phyloP scores from a whole-genome alignment of 1,284 basidiomycete genomes.

The Microbotryomycetes sp. region DNA sequence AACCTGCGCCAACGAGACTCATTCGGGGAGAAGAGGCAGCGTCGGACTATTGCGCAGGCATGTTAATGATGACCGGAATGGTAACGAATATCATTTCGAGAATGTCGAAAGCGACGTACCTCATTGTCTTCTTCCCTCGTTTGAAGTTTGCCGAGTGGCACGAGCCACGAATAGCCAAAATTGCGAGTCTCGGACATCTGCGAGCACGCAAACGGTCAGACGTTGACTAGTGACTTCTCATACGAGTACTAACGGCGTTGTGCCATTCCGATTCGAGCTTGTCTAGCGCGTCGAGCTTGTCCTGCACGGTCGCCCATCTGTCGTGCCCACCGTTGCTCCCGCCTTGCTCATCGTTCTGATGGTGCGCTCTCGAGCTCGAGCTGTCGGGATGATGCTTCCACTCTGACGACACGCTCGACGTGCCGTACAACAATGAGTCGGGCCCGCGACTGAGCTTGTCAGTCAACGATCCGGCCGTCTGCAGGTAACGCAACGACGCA shows the following conservation, averaged over 20 bases:
- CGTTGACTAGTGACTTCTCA: too few relatives aligned
- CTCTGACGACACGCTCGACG: too few relatives aligned
- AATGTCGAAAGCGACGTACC: constrained; percentile 1
- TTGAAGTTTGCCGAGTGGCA: constrained; percentile 22
- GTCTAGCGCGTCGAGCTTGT: constrained; percentile 21
- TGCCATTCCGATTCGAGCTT: constrained; percentile 8
- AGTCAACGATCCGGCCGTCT: too few relatives aligned
- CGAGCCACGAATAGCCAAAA: constrained; percentile 22
- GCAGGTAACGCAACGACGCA: not conserved
- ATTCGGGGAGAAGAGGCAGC: not conserved
- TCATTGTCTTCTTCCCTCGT: constrained; percentile 27
- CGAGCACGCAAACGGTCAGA: not conserved
- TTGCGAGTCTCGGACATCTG: constrained; percentile 10
- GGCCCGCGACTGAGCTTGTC: too few relatives aligned
- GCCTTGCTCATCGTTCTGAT: too few relatives aligned
- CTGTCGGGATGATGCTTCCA: too few relatives aligned
- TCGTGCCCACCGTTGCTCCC: too few relatives aligned
- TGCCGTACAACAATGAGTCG: too few relatives aligned
- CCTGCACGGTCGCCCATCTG: constrained; percentile 6
- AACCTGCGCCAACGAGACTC: not conserved
- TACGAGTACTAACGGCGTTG: not conserved
- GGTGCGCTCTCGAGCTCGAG: too few relatives aligned
- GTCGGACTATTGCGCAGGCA: constrained; percentile 3
- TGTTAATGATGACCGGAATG: not conserved
- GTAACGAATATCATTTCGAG: too few relatives aligned